Conservation (phyloP, 768 basidiomycete species). For the Tulasnella sp. region DNA sequence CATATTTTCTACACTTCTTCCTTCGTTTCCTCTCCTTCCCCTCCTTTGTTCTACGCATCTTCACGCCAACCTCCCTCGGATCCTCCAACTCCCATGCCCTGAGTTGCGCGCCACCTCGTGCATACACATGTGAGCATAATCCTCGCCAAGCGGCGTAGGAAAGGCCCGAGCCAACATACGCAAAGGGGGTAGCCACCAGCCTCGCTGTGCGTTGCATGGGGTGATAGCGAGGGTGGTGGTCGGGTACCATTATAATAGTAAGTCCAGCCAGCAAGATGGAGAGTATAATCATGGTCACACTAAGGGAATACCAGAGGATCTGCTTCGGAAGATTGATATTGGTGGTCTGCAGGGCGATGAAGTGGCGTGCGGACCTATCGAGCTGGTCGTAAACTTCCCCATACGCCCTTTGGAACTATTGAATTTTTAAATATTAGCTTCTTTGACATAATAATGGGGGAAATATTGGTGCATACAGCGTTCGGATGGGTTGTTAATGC, state of each 20-base stretch:
- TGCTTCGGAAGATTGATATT: slow-evolving; percentile 32
- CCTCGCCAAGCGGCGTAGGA: slow-evolving; percentile 26
- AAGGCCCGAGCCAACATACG: slow-evolving; percentile 26
- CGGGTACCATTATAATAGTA: slow-evolving; percentile 25
- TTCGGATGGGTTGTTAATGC: slow-evolving; percentile 30
- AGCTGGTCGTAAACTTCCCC: slow-evolving; percentile 26
- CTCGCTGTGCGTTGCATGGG: slow-evolving; percentile 27
- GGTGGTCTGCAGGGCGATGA: slow-evolving; percentile 26
- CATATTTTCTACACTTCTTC: not conserved
- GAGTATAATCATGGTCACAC: slow-evolving; percentile 23
- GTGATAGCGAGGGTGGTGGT: slow-evolving; percentile 15
- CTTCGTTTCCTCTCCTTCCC: slow-evolving; percentile 21
- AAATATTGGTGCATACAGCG: slow-evolving; percentile 23
- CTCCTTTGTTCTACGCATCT: slow-evolving; percentile 20
- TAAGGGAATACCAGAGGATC: slow-evolving; percentile 26
- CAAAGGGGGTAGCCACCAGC: slow-evolving; percentile 26
- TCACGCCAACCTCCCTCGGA: slow-evolving; percentile 8
- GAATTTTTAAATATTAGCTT: no score
- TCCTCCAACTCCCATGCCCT: slow-evolving; percentile 31
- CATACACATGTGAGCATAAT: slow-evolving; percentile 30
- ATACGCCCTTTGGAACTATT: slow-evolving; percentile 26
- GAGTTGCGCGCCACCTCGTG: slow-evolving; percentile 29
- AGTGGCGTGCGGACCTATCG: slow-evolving; percentile 26
- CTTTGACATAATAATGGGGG: not conserved
- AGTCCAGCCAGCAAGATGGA: slow-evolving; percentile 25